A percentile compares a stretch with the other conserved stretches of the same genome.
Conservation (phyloP, 805 yeast species). For the Schwanniomyces occidentalis region DNA sequence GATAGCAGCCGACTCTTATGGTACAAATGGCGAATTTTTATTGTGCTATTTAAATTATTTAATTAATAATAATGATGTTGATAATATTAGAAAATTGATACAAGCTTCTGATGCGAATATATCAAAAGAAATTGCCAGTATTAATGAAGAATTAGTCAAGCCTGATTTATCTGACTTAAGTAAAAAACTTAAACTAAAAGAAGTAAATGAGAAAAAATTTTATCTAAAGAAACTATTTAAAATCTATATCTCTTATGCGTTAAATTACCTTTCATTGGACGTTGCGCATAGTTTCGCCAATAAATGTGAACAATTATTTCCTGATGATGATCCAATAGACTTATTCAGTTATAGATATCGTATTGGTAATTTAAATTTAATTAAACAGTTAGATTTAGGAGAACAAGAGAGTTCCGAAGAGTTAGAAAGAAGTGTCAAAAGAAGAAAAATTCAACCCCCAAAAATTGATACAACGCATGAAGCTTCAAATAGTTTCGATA, state of each 20-base stretch:
- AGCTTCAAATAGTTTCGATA: neutral
- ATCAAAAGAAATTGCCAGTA: conserved; percentile 35
- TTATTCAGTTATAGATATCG: conserved; percentile 42
- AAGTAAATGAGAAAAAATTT: conserved; percentile 22
- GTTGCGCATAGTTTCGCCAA: conserved; percentile 66
- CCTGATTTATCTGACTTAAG: conserved; percentile 48
- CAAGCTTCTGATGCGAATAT: conserved; percentile 69
- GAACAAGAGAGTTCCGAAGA: conserved; percentile 15
- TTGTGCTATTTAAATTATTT: conserved; percentile 72
- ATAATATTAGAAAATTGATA: conserved; percentile 75
- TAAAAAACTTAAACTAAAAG: conserved; percentile 27
- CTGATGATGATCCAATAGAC: conserved; percentile 50
- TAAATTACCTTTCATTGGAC: conserved; percentile 66
- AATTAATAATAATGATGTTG: conserved; percentile 65
- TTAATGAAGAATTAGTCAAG: conserved; percentile 22
- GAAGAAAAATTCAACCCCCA: conserved; percentile 7
- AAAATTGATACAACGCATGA: conserved; percentile 7
- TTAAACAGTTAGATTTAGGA: conserved; percentile 38
- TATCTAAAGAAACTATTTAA: conserved; percentile 32
- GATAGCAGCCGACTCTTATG: conserved; percentile 63
- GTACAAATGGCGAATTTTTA: conserved; percentile 60
- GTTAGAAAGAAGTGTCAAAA: conserved; percentile 14
- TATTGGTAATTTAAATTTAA: conserved; percentile 35
- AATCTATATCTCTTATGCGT: conserved; percentile 65
- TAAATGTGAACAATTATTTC: conserved; percentile 66